Conservation (phyloP, 2,329 filamentous ascomycete species). For the Aulographum hederae region DNA sequence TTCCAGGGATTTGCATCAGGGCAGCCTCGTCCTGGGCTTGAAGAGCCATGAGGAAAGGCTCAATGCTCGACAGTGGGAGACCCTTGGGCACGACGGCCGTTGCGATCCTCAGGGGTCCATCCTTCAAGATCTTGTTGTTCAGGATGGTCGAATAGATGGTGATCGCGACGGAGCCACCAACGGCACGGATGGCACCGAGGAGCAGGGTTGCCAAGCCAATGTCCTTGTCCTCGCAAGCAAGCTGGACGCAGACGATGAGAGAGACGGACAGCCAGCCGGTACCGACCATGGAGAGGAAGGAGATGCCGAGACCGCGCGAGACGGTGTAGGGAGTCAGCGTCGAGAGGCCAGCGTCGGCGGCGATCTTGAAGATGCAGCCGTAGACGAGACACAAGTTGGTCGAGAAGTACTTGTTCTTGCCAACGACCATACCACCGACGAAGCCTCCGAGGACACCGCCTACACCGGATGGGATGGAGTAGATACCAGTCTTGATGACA, state of each 20-base stretch:
- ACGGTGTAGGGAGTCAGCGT: too few relatives aligned
- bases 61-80: not conserved
- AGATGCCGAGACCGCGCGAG: too few relatives aligned
- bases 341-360: too few relatives aligned
- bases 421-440: conserved; percentile 3
- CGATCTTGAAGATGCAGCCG: too few relatives aligned
- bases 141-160: conserved; percentile 8
- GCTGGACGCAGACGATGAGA: too few relatives aligned
- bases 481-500: conserved; percentile 4
- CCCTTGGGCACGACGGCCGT: not conserved
- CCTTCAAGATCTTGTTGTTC: conserved; percentile 4
- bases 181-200: conserved; percentile 7
- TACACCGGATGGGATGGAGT: conserved; percentile 1
- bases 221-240: conserved; percentile 7
- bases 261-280: too few relatives aligned
- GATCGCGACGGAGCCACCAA: conserved; percentile 7
- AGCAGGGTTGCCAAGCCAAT: conserved; percentile 7
- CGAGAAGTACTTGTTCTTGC: conserved; percentile 2
- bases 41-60: conserved; percentile 1
- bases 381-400: too few relatives aligned
- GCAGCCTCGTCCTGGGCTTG: not conserved
- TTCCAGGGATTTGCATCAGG: conserved; percentile 2
- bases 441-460: conserved; percentile 5
- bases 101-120: not conserved
- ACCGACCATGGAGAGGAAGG: too few relatives aligned